Evolutionary conservation across 306 rosid genomes (phyloP).

Genomic region (Vigna mungo): DNA sequence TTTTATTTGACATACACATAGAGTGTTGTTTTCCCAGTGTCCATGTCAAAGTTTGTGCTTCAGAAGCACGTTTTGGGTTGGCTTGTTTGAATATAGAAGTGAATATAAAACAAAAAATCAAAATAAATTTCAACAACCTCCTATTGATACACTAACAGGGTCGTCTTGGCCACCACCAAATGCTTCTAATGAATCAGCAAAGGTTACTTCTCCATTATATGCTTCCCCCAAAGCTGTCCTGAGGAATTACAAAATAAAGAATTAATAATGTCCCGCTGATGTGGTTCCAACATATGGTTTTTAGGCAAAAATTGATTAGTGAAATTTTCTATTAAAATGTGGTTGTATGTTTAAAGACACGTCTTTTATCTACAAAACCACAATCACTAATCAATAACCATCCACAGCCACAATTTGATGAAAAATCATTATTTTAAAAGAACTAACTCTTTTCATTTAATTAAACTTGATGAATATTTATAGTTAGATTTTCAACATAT

Average conservation of each 20-base stretch:
- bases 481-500: constrained; percentile 30
- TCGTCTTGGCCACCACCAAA: constrained; percentile 95
- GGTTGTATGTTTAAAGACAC: constrained; percentile 6
- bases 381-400: constrained; percentile 32
- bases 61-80: constrained; percentile 20
- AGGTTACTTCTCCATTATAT: constrained; percentile 73
- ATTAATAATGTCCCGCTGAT: constrained; percentile 41
- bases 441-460: constrained; percentile 14
- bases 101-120: constrained; percentile 40
- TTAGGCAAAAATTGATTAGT: constrained; percentile 33
- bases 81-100: constrained; percentile 35
- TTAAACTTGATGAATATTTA: constrained; percentile 21
- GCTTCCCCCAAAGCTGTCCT: constrained; percentile 91
- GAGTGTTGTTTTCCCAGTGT: neutral
- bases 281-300: constrained; percentile 36
- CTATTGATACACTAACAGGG: constrained; percentile 91
- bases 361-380: constrained; percentile 9
- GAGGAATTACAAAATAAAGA: constrained; percentile 46
- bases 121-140: constrained; percentile 71
- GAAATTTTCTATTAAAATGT: constrained; percentile 17
- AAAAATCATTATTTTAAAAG: constrained; percentile 32
- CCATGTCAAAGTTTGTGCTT: constrained; percentile 11
- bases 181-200: constrained; percentile 85
- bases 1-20: neutral
- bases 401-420: constrained; percentile 18